phyloP scores from a whole-genome alignment of 345 rosid species.

The Eutrema yunnanense region DNA sequence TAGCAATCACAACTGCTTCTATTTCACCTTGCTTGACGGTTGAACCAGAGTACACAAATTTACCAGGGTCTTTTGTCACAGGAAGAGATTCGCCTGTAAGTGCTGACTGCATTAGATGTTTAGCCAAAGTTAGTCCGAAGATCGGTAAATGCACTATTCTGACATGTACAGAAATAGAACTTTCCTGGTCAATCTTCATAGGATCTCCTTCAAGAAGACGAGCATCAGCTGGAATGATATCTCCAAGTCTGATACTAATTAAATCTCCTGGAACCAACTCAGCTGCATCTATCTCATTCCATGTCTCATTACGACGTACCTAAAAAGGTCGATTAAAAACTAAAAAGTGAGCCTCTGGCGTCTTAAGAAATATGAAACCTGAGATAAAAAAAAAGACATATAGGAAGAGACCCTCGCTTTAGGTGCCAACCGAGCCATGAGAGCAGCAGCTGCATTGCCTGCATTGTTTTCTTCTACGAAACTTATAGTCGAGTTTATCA shows the following conservation, averaged over 20 bases:
- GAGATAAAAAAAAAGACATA: background rate
- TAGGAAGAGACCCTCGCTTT: slow-evolving; percentile 28
- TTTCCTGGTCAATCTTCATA: slow-evolving; percentile 55
- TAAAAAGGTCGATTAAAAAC: background rate
- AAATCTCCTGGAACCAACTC: slow-evolving; percentile 67
- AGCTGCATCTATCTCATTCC: slow-evolving; percentile 65
- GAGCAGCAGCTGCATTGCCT: slow-evolving; percentile 65
- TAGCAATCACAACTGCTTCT: too few species aligned
- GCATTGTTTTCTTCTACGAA: slow-evolving; percentile 66
- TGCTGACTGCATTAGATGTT: too few species aligned
- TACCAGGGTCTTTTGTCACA: too few species aligned
- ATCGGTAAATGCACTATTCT: background rate
- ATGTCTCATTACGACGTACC: slow-evolving; percentile 51
- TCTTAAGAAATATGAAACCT: slow-evolving; percentile 24
- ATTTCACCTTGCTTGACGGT: too few species aligned
- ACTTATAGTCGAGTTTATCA: slow-evolving; percentile 60
- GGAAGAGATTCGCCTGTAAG: too few species aligned
- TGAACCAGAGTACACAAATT: too few species aligned
- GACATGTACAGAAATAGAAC: background rate
- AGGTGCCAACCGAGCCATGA: slow-evolving; percentile 62
- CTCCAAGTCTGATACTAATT: slow-evolving; percentile 36
- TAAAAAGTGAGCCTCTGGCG: background rate
- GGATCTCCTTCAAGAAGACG: slow-evolving; percentile 76
- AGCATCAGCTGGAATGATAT: slow-evolving; percentile 67
- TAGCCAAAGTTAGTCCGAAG: background rate